Percentiles rank a stretch among this genome's conserved stretches.
These are phyloP conservation scores for Ganoderma multipileum DNA, from an alignment of 1,284 basidiomycete species.

Conservation along the genomic window DNA sequence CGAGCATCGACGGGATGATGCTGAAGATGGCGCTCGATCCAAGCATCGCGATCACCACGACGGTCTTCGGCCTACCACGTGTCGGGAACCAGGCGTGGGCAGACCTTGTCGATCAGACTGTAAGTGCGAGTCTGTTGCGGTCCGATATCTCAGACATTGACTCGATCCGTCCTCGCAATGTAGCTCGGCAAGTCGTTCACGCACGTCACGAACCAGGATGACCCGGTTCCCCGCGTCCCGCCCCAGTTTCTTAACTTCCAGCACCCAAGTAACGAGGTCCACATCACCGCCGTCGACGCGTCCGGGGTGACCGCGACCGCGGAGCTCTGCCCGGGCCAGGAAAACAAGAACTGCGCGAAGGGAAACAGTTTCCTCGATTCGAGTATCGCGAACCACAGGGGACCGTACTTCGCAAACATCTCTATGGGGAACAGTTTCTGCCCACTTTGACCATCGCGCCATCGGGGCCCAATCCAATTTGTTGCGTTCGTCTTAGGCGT, in stretches of 20 bases:
- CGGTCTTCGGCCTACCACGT: conserved; percentile 41
- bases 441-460: conserved; percentile 12
- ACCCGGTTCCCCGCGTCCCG: conserved; percentile 45
- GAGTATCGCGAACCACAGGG: conserved; percentile 35
- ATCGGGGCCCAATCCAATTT: not conserved
- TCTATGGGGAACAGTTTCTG: conserved; percentile 27
- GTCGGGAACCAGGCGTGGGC: conserved; percentile 52
- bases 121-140: conserved; percentile 19
- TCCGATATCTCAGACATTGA: not conserved
- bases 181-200: conserved; percentile 35
- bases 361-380: conserved; percentile 31
- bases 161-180: not conserved
- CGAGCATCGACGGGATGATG: conserved; percentile 51
- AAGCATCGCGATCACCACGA: conserved; percentile 18
- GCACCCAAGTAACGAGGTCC: conserved; percentile 44
- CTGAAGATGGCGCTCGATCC: conserved; percentile 44
- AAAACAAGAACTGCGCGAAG: conserved; percentile 37
- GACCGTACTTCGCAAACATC: conserved; percentile 30
- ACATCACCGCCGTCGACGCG: conserved; percentile 42
- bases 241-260: conserved; percentile 42
- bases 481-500: not conserved
- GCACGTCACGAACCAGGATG: conserved; percentile 44
- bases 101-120: conserved; percentile 48
- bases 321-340: conserved; percentile 38
- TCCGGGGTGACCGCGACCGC: conserved; percentile 33